Evolutionary conservation across 2,329 filamentous ascomycete species (phyloP), one percentile per base, ranked within the genome.

Genomic region (Onygenales sp.): DNA sequence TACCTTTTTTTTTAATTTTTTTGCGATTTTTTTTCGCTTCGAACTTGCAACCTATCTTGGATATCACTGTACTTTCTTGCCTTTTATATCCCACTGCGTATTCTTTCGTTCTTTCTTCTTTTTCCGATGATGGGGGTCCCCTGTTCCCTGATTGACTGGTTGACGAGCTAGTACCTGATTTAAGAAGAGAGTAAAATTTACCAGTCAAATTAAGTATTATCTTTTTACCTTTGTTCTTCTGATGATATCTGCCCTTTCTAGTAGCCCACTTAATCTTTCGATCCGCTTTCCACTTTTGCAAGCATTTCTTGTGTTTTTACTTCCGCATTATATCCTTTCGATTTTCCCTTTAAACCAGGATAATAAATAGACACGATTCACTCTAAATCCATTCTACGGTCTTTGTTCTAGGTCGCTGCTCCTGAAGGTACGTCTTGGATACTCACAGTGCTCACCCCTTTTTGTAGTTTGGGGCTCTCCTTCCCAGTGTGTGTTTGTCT

Each of bases 321-420:
- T 31, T 33, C n/a, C n/a, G 5, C 14, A 27, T n/a, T 49, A 40
- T 49, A 49, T 49, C 37, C 36, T 27, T 49, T 39, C n/a, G 10
- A 13, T 40, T 31, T 49, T 21, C 21, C 21, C 21, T 27, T 27
- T 2, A 27, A 27, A 27, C 21, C 11, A 40, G 46, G 34, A 40
- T 49, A 49, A 40, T 39, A 49, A 49, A 49, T 49, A 49, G 46
- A 49, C 46, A 40, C 46, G 21, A 40, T 49, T 40, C 36, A 49
- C 37, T 40, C 21, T 27, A 27, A 27, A 2, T 27, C 21, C 2
- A 27, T 27, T 27, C 21, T 27, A 27, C 21, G 21, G 21, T 27
- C 21, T 27, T 27, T 27, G 3, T 27, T 27, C 4, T 27, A 27
- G 21, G 21, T 27, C 21, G 21, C 21, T 27, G 21, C 21, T 27